Conservation (phyloP, 345 rosid species). For the Camelina neglecta region DNA sequence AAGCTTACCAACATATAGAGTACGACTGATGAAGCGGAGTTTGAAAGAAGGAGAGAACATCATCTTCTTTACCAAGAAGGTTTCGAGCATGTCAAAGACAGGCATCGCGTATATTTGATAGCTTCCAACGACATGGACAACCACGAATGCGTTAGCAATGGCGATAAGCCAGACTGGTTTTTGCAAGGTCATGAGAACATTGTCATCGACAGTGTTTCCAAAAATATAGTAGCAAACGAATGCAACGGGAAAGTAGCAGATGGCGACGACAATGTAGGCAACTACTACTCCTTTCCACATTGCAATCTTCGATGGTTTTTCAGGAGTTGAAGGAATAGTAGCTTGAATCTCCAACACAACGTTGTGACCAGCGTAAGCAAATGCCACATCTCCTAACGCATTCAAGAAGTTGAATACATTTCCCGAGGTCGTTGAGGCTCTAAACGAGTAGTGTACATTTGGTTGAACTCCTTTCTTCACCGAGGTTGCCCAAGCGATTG, state of each 20-base stretch:
- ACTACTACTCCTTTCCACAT: constrained; percentile 90
- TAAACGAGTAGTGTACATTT: constrained; percentile 60
- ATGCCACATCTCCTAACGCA: constrained; percentile 82
- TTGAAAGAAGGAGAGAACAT: constrained; percentile 51
- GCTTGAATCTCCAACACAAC: constrained; percentile 92
- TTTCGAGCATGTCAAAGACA: constrained; percentile 87
- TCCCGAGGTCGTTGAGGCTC: constrained; percentile 47
- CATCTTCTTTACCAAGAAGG: constrained; percentile 60
- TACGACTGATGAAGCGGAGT: constrained; percentile 71
- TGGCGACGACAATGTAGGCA: constrained; percentile 68
- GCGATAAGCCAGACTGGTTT: constrained; percentile 79
- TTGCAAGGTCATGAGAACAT: constrained; percentile 64
- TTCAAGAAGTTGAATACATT: constrained; percentile 60
- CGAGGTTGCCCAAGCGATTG: constrained; percentile 70
- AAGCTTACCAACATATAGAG: constrained; percentile 68
- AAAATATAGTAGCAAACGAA: constrained; percentile 59
- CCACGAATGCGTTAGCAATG: constrained; percentile 72
- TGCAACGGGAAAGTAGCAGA: constrained; percentile 89
- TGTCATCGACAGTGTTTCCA: constrained; percentile 70
- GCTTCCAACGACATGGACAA: constrained; percentile 85
- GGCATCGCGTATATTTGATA: constrained; percentile 88
- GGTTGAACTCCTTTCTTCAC: constrained; percentile 51
- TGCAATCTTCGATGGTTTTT: constrained; percentile 71
- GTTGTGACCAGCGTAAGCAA: constrained; percentile 86
- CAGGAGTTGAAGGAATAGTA: constrained; percentile 87